Conservation (phyloP, 352 stramenopile species). For the Phytophthora cactorum region DNA sequence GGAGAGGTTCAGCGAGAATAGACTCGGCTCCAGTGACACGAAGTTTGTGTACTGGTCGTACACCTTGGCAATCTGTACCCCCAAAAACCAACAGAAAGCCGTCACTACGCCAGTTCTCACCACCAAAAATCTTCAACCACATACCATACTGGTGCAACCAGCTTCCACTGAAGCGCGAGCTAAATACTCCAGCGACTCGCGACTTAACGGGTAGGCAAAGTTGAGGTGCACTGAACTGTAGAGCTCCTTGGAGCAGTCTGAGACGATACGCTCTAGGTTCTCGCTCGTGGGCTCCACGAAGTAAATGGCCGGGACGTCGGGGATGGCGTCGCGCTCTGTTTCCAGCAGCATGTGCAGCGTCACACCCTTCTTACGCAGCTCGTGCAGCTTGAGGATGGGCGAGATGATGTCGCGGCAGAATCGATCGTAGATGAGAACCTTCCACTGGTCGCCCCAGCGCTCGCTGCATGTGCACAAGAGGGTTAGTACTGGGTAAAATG, state of each 20-base stretch:
- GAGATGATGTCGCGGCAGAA: slow-evolving; percentile 97
- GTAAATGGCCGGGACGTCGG: slow-evolving; percentile 97
- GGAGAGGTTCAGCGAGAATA: slow-evolving; percentile 95
- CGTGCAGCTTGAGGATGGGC: slow-evolving; percentile 97
- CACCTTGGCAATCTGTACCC: slow-evolving; percentile 90
- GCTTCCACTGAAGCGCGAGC: slow-evolving; percentile 79
- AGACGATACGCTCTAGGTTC: slow-evolving; percentile 95
- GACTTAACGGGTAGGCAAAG: slow-evolving; percentile 92
- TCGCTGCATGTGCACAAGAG: slow-evolving; percentile 39
- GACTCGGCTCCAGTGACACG: slow-evolving; percentile 93
- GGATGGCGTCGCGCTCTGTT: slow-evolving; percentile 94
- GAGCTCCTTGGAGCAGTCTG: slow-evolving; percentile 93
- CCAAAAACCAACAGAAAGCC: slow-evolving; percentile 11
- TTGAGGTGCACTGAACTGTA: slow-evolving; percentile 96
- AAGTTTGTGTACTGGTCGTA: slow-evolving; percentile 99
- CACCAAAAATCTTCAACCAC: not conserved
- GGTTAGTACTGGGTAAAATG: not conserved
- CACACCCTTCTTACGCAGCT: slow-evolving; percentile 96
- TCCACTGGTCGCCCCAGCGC: slow-evolving; percentile 90
- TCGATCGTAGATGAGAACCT: slow-evolving; percentile 98
- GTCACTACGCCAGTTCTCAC: not conserved
- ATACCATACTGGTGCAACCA: slow-evolving; percentile 81
- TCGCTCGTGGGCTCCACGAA: slow-evolving; percentile 95
- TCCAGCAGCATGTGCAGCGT: slow-evolving; percentile 98
- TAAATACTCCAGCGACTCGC: slow-evolving; percentile 88